phyloP scores from a whole-genome alignment of 2,329 filamentous ascomycete genomes.

The Colletotrichum destructivum region DNA sequence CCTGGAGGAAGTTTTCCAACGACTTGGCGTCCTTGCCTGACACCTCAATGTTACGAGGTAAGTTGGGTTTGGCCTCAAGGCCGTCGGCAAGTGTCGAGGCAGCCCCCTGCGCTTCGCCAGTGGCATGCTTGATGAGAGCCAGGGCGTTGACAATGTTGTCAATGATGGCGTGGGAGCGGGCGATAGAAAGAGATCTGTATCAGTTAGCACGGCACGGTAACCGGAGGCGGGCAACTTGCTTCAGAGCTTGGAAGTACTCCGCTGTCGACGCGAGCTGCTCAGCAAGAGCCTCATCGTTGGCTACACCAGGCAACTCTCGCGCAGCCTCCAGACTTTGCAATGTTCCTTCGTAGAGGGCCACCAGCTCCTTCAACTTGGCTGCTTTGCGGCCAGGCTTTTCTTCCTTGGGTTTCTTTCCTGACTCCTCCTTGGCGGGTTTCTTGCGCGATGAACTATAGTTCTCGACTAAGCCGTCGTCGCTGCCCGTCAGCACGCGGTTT shows the following conservation, averaged over 20 bases:
- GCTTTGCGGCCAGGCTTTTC: constrained; percentile 83
- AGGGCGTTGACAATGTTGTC: constrained; percentile 83
- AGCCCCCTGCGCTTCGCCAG: constrained; percentile 71
- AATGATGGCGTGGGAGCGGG: constrained; percentile 84
- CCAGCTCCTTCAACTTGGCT: constrained; percentile 85
- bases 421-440: constrained; percentile 66
- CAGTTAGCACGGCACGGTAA: constrained; percentile 39
- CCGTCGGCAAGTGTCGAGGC: constrained; percentile 58
- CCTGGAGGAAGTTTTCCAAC: constrained; percentile 75
- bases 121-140: constrained; percentile 84
- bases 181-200: constrained; percentile 84
- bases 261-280: constrained; percentile 83
- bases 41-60: constrained; percentile 79
- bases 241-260: constrained; percentile 89
- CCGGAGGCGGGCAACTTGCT: constrained; percentile 66
- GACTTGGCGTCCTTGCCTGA: constrained; percentile 69
- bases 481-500: constrained; percentile 90
- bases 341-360: constrained; percentile 91
- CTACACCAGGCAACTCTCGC: constrained; percentile 90
- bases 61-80: constrained; percentile 47
- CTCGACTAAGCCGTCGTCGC: constrained; percentile 79
- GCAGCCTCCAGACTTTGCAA: constrained; percentile 92
- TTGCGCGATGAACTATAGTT: constrained; percentile 63
- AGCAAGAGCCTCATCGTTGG: constrained; percentile 83
- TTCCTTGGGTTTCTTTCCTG: constrained; percentile 61